Base-by-base conservation (phyloP, 176 grass and related monocot genomes). In the barley (Hordeum vulgare) region DNA sequence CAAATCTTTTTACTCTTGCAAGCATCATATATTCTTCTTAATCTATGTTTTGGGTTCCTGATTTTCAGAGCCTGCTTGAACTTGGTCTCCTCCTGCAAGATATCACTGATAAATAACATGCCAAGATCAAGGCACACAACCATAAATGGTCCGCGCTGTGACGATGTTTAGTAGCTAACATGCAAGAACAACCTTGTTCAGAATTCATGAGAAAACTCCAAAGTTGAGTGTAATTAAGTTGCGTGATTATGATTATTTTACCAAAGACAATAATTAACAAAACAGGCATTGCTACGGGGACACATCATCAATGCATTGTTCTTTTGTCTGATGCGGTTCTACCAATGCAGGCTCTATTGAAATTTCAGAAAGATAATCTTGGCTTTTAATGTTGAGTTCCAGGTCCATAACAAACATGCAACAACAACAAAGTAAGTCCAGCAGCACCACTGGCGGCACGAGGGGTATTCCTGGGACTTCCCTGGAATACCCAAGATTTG, bases 61-160 rank as follows among this genome's bases (percentile, higher is more conserved):
- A 98, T 88, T 90, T 98, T 98, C n/a, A 93, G 73, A 83, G 96
- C 96, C 85, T 98, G 93, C 90, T 98, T 98, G 83, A 98, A 98
- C 80, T 88, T 90, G 12, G 90, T 56, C 63, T 98, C 91, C 34
- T 95, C 96, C 96, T 98, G 83, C 78, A 91, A 76, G 23, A 66
- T 3, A 78, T 27, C 37, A 26, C 74, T 54, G 71, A 41, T 78
- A 71, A 85, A 72, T 42, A 71, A 66, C 23, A 75, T 42, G 44
- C 24, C 6, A 71, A 73, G 17, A 51, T 26, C 9, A 62, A 64
- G n/a, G 17, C 8, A 71, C 27, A 53, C 39, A 18, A 68, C 21
- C 13, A 51, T 69, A 78, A 58, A 47, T 60, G 78, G 61, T 80
- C 47, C 20, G 34, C 8, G 27, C 13, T 7, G 61, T 69, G 23